phyloP scores from a whole-genome alignment of 208 protist species.

The Leishmania braziliensis region DNA sequence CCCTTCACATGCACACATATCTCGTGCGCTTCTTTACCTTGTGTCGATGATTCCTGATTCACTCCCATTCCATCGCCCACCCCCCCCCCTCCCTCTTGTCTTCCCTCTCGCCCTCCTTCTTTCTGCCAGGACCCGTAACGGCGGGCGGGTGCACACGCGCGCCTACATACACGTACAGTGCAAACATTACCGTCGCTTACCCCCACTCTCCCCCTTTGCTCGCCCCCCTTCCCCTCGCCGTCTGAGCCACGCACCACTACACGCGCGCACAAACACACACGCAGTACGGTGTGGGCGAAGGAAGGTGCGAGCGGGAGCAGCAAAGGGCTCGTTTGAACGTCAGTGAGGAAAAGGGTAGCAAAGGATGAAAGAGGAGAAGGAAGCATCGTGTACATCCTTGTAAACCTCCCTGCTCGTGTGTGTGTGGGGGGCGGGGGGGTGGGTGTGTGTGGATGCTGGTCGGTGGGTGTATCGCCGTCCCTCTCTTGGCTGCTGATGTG shows the following conservation, averaged over 20 bases:
- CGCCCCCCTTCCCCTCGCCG: background rate
- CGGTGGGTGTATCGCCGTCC: background rate
- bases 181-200: background rate
- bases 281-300: background rate
- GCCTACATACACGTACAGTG: background rate
- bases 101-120: background rate
- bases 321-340: no score
- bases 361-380: conserved; percentile 3
- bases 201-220: background rate
- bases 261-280: background rate
- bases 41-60: background rate
- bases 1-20: background rate
- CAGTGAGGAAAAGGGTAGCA: background rate
- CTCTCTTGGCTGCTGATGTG: background rate
- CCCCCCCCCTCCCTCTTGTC: background rate
- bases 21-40: background rate
- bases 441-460: background rate
- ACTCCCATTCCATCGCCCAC: background rate
- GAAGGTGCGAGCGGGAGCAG: background rate
- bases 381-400: background rate
- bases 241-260: background rate
- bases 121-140: background rate
- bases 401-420: background rate
- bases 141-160: background rate
- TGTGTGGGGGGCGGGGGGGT: background rate